phyloP scores from a whole-genome alignment of 129 eudicot species.

The Tagetes erecta region DNA sequence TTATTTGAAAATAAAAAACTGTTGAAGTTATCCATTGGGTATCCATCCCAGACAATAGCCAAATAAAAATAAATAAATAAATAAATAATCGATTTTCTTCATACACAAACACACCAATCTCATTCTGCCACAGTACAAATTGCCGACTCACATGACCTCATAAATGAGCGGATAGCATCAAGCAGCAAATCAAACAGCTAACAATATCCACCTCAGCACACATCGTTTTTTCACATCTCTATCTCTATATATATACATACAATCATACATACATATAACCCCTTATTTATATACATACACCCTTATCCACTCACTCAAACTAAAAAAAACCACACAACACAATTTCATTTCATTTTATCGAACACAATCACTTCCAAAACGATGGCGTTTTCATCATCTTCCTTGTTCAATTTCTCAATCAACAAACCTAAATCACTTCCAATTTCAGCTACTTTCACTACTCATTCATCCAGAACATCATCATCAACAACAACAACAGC shows the following conservation, averaged over 20 bases:
- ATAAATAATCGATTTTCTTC: slow-evolving; percentile 10
- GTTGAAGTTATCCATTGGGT: too few relatives aligned
- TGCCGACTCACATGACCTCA: slow-evolving; percentile 21
- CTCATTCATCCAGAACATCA: not conserved
- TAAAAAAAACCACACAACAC: not conserved
- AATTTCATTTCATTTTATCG: not conserved
- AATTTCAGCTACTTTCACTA: slow-evolving; percentile 3
- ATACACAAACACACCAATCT: not conserved
- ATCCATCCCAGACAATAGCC: too few relatives aligned
- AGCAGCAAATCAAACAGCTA: not conserved
- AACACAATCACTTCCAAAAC: not conserved
- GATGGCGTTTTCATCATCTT: slow-evolving; percentile 25
- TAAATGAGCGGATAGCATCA: slow-evolving; percentile 8
- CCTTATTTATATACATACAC: not conserved
- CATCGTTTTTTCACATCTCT: slow-evolving; percentile 20
- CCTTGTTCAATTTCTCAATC: slow-evolving; percentile 30
- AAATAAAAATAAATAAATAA: not conserved
- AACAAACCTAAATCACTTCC: not conserved
- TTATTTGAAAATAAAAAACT: too few relatives aligned
- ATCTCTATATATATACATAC: not conserved
- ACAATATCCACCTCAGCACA: slow-evolving; percentile 20
- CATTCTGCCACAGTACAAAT: slow-evolving; percentile 18
- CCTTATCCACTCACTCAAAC: slow-evolving; percentile 28
- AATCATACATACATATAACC: not conserved
- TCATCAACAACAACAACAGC: too few relatives aligned